Evolutionary conservation across 164 flowering plant species (phyloP).

Genomic region (Nymphaea thermarum): DNA sequence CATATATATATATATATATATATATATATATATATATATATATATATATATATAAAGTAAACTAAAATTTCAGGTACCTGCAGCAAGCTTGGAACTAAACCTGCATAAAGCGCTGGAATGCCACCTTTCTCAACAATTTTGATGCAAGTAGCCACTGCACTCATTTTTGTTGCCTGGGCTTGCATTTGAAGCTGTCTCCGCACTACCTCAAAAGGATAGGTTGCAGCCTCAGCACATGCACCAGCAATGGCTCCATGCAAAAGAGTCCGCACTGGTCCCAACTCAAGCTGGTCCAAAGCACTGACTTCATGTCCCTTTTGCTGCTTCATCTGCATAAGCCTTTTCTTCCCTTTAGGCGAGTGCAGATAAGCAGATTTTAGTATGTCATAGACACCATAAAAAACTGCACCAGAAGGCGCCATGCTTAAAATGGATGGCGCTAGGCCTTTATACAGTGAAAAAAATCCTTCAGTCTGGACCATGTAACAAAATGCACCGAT

Average conservation of each 20-base stretch:
- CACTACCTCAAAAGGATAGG: conserved; percentile 93
- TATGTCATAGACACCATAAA: conserved; percentile 90
- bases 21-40: too few species aligned
- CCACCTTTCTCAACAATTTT: conserved; percentile 79
- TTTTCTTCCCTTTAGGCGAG: conserved; percentile 77
- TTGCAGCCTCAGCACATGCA: conserved; percentile 92
- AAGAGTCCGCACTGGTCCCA: conserved; percentile 81
- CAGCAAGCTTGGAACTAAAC: conserved; percentile 78
- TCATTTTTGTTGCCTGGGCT: conserved; percentile 50
- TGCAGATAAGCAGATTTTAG: conserved; percentile 76
- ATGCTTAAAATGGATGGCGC: conserved; percentile 80
- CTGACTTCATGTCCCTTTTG: conserved; percentile 42
- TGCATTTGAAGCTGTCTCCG: conserved; percentile 89
- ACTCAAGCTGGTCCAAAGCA: conserved; percentile 78
- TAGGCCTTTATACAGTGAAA: conserved; percentile 87
- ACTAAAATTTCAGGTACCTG: conserved; percentile 34
- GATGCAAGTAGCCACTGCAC: conserved; percentile 47
- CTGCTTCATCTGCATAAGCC: conserved; percentile 39
- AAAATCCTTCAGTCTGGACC: conserved; percentile 79
- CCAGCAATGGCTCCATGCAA: conserved; percentile 93
- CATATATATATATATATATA: too few species aligned
- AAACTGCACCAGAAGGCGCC: conserved; percentile 95
- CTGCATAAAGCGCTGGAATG: conserved; percentile 78
- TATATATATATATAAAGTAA: too few species aligned
- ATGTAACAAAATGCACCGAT: conserved; percentile 64